Evolutionary conservation across 2,329 filamentous ascomycete genomes (phyloP).

Genomic region (Clarireedia sp.): DNA sequence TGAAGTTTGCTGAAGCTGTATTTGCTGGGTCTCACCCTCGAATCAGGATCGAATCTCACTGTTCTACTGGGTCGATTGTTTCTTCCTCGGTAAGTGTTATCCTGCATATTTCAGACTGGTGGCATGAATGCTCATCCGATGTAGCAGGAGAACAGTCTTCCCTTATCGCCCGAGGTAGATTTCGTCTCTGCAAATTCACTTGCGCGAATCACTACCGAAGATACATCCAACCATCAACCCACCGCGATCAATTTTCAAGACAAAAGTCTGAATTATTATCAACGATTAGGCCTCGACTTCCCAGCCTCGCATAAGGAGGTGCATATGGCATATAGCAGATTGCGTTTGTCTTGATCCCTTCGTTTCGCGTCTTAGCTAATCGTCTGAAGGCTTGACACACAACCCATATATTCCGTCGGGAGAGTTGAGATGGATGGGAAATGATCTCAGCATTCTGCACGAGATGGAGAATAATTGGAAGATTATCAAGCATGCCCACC

Average conservation of each 20-base stretch:
- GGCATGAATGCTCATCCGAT: neutral
- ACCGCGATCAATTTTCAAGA: no score
- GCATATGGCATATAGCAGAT: neutral
- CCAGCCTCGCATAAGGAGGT: neutral
- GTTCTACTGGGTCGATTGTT: neutral
- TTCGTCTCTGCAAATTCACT: no score
- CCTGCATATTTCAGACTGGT: no score
- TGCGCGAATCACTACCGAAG: no score
- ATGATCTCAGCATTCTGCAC: neutral
- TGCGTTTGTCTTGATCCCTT: neutral
- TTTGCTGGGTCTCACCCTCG: neutral
- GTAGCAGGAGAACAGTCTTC: no score
- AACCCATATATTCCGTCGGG: neutral
- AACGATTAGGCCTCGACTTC: neutral
- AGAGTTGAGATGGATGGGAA: neutral
- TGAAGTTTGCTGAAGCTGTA: conserved; percentile 1
- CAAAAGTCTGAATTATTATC: neutral
- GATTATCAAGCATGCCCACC: neutral
- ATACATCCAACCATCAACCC: no score
- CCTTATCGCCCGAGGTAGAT: no score
- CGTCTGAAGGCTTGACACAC: neutral
- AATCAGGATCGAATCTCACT: neutral
- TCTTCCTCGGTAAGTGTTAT: neutral
- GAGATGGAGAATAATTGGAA: neutral
- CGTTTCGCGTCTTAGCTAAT: neutral